These are phyloP conservation scores for Hygrocybe punicea DNA, from an alignment of 768 basidiomycete species.

Conservation along the genomic window DNA sequence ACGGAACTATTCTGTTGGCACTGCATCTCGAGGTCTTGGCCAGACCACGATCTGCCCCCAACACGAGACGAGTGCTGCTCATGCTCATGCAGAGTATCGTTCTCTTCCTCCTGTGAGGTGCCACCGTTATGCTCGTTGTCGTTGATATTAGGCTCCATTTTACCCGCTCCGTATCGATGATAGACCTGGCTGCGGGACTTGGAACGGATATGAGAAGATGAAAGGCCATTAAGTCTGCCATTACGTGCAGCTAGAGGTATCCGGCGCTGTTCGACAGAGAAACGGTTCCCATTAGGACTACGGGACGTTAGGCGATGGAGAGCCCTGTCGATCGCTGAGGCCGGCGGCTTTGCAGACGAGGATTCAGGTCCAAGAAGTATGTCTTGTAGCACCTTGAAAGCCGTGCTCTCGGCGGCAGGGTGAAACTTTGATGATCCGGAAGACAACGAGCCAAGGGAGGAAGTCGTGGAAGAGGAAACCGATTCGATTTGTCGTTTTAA, in stretches of 20 bases:
- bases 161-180: slow-evolving; percentile 59
- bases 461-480: slow-evolving; percentile 30
- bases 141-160: slow-evolving; percentile 57
- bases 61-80: slow-evolving; percentile 27
- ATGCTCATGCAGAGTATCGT: slow-evolving; percentile 26
- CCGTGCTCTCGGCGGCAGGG: slow-evolving; percentile 68
- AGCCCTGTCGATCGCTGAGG: slow-evolving; percentile 7
- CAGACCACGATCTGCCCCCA: slow-evolving; percentile 63
- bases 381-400: slow-evolving; percentile 83
- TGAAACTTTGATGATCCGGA: slow-evolving; percentile 47
- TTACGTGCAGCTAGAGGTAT: slow-evolving; percentile 6
- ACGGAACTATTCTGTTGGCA: slow-evolving; percentile 91
- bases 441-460: slow-evolving; percentile 34
- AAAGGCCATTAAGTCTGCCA: slow-evolving; percentile 18
- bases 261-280: slow-evolving; percentile 17
- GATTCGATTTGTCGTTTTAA: slow-evolving; percentile 66
- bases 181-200: slow-evolving; percentile 72
- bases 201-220: slow-evolving; percentile 49
- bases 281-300: slow-evolving; percentile 15
- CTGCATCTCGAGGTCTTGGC: slow-evolving; percentile 78
- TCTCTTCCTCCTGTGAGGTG: slow-evolving; percentile 24
- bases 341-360: slow-evolving; percentile 10
- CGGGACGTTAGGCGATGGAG: slow-evolving; percentile 10
- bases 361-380: slow-evolving; percentile 54
- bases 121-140: slow-evolving; percentile 8